phyloP scores from a whole-genome alignment of 208 protist genomes.

The Crithidia fasciculata region DNA sequence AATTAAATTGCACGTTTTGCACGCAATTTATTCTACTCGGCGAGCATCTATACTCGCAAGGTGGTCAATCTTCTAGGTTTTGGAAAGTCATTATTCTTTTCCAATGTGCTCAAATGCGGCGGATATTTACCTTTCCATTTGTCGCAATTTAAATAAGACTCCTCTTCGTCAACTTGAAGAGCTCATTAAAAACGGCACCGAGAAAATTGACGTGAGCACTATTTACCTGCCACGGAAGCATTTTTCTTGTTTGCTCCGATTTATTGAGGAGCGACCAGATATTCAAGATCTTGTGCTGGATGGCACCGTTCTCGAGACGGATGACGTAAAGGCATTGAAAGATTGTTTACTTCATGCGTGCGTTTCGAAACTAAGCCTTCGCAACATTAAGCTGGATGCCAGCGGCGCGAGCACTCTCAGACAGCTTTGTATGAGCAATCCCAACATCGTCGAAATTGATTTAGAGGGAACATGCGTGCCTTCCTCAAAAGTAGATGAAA shows the following conservation, averaged over 20 bases:
- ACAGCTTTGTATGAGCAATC: conserved; percentile 45
- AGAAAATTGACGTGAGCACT: conserved; percentile 39
- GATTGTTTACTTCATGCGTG: conserved; percentile 37
- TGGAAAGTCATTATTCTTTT: background rate
- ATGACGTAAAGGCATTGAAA: conserved; percentile 43
- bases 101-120: background rate
- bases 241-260: conserved; percentile 40
- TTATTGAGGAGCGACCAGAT: conserved; percentile 49
- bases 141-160: conserved; percentile 1
- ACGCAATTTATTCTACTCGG: too few species aligned
- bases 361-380: conserved; percentile 48
- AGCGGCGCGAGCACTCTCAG: conserved; percentile 32
- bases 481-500: conserved; percentile 35
- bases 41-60: too few species aligned
- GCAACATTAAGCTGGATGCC: conserved; percentile 40
- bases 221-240: conserved; percentile 55
- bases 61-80: too few species aligned
- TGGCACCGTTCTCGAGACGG: conserved; percentile 33
- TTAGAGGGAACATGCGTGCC: conserved; percentile 43
- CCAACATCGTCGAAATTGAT: conserved; percentile 38
- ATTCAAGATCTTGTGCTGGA: conserved; percentile 60
- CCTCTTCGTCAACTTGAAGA: conserved; percentile 24
- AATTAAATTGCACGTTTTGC: too few species aligned
- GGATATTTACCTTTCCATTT: conserved; percentile 26
- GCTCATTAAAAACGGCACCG: background rate